Evolutionary conservation across 1,284 basidiomycete genomes (phyloP), one percentile per base, ranked within the genome.

Genomic region (Ganoderma meredithae): DNA sequence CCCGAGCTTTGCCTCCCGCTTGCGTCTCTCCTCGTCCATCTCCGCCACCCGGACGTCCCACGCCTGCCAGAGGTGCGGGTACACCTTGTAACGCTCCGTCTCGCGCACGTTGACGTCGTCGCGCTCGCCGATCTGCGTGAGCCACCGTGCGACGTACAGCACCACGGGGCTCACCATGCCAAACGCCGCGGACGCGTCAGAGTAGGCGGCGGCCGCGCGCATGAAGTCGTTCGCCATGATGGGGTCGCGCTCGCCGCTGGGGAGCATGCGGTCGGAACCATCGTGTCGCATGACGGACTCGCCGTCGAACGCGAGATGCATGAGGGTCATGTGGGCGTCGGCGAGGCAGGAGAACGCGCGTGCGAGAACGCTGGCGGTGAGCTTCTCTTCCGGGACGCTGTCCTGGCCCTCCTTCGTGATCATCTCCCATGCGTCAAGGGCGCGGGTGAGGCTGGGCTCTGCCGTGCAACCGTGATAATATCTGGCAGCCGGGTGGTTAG

Each of bases 311-410:
- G 49, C 65, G 40, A n/a, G n/a, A 19, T 58, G 40, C 36, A 47
- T 53, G 39, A 66, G 60, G 22, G 27, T 12, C 52, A 53, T 15
- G 41, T 62, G 40, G 2, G 60, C 52, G 13, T 62, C 53, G 60
- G 65, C 65, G 41, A 66, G 60, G 52, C 40, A 66, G 59, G 64
- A 65, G 41, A 22, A 66, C 15, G 65, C 60, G 49, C 60, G 65
- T 2, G 49, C 65, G 60, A 66, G 60, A 22, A 62, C 4, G 52
- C 40, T 62, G 31, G 40, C 4, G 13, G 25, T 66, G 40, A 62
- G 39, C 22, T 56, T 62, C 12, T 62, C 65, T 3, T 56, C 41
- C 2, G 60, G 65, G 19, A 66, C 31, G 22, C 49, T 12, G 39
- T 44, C 13, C 13, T 58, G 39, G 8, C 17, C 27, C 6, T n/a